Evolutionary conservation across 2,329 filamentous ascomycete genomes (phyloP), one percentile per base, ranked within the genome.

Genomic region (Diaporthe australafricana): DNA sequence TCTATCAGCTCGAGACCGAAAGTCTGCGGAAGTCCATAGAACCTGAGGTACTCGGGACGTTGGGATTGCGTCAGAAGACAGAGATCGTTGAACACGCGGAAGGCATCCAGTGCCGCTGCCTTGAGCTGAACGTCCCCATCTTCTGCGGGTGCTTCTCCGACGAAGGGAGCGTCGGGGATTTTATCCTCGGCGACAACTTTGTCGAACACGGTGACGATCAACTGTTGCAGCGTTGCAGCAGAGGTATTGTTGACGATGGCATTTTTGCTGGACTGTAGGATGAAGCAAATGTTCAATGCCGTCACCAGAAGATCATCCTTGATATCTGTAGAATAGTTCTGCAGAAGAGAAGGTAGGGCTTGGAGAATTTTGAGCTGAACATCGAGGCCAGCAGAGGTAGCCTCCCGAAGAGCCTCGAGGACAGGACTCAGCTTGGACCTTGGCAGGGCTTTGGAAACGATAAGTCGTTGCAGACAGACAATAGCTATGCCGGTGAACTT

Each of bases 281-380:
- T 92, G 73, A 96, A 96, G 83, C 96, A 98, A 79, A 98, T 94
- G 79, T 97, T 95, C 75, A 99, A 84, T 0, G 94, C 90, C 12
- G 90, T 94, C 35, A 94, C 93, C 48, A 99, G 87, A 42, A 97
- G 85, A 72, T 96, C 93, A 2, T 93, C 94, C 72, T 92, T 91
- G 47, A 99, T 85, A 70, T 97, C 93, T 45, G 88, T 87, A 0
- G 94, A 90, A 82, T 98, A 98, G 77, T 98, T 97, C 76, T 98
- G 95, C 30, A 98, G 84, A 45, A 99, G 83, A 1, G 95, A 94
- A 5, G 96, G 96, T 20, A 99, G 84, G 1, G 95, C 94, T 81
- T 99, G 96, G 17, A 99, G 85, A 67, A 98, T 96, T 82, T 98
- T 98, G 76, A 99, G 89, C 79, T 99, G 96, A 3, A 98, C 93